Percentiles rank a stretch among this genome's conserved stretches.
These are phyloP conservation scores for Gleditsia sinensis DNA, from an alignment of 306 rosid genomes.

Conservation along the genomic window DNA sequence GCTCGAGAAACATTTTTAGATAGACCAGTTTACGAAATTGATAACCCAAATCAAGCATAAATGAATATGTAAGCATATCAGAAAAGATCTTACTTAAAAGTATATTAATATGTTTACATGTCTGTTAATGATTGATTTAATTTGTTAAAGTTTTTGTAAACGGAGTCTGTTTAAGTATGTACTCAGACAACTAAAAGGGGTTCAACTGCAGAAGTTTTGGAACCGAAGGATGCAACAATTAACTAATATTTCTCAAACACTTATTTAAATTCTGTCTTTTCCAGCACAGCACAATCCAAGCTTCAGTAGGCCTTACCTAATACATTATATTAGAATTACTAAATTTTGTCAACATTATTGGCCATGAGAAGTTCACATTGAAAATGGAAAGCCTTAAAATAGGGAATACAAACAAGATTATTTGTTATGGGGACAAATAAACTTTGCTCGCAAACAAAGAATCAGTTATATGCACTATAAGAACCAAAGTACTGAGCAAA, in stretches of 20 bases:
- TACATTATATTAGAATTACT: conserved; percentile 1
- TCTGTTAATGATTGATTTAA: too few species aligned
- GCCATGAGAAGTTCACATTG: neutral
- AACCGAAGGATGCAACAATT: neutral
- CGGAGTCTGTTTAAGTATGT: too few species aligned
- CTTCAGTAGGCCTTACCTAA: neutral
- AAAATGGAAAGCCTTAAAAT: neutral
- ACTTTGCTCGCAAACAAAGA: too few species aligned
- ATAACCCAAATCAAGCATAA: neutral
- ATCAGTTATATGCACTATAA: too few species aligned
- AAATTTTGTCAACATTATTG: neutral
- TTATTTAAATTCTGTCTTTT: neutral
- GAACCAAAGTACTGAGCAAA: too few species aligned
- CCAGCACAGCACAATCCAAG: conserved; percentile 7
- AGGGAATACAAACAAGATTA: neutral
- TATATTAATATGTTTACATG: too few species aligned
- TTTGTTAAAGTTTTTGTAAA: too few species aligned
- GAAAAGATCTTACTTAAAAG: too few species aligned
- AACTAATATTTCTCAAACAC: conserved; percentile 16
- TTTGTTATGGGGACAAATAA: neutral
- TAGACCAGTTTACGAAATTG: neutral
- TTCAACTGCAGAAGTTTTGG: neutral
- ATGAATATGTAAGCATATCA: neutral
- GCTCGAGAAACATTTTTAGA: neutral
- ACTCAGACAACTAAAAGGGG: neutral